Percentiles rank a stretch among this genome's conserved stretches.
Evolutionary conservation across 2,329 filamentous ascomycete genomes (phyloP).

Genomic region (Arthrobotrys conoides): DNA sequence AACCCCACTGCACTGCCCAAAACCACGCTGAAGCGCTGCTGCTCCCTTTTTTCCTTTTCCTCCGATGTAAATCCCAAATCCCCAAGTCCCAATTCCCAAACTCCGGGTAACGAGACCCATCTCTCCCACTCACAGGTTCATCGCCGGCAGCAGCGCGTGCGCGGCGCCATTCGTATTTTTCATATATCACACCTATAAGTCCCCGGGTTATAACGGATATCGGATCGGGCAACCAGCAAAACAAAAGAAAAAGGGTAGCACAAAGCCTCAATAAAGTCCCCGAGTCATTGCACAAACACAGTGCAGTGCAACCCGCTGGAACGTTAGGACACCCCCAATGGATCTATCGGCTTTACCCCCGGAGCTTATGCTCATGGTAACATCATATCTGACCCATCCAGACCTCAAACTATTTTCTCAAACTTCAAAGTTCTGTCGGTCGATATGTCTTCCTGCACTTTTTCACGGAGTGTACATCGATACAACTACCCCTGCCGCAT

Average conservation of each 20-base stretch:
- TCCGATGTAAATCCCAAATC: neutral
- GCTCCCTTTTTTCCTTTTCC: neutral
- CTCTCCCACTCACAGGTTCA: neutral
- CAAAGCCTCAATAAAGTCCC: neutral
- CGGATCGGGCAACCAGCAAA: neutral
- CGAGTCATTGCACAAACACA: neutral
- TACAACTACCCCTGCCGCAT: conserved; percentile 8
- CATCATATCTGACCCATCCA: conserved; percentile 15
- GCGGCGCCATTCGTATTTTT: neutral
- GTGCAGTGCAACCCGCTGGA: neutral
- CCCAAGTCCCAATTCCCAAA: neutral
- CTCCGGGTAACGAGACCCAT: neutral
- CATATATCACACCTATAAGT: neutral
- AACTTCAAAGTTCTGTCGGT: conserved; percentile 34
- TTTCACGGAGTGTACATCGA: conserved; percentile 39
- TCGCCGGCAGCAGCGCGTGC: neutral
- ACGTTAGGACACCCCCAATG: too few relatives aligned
- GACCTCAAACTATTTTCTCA: conserved; percentile 26
- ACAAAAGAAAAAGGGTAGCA: neutral
- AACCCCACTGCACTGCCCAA: conserved; percentile 1
- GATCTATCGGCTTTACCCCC: conserved; percentile 26
- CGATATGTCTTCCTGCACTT: conserved; percentile 21
- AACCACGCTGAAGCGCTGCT: neutral
- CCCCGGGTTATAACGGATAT: neutral
- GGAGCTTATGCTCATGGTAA: conserved; percentile 38